Evolutionary conservation across 2,329 filamentous ascomycete species (phyloP), one percentile per base, ranked within the genome.

Genomic region (Amauroascus verrucosus): DNA sequence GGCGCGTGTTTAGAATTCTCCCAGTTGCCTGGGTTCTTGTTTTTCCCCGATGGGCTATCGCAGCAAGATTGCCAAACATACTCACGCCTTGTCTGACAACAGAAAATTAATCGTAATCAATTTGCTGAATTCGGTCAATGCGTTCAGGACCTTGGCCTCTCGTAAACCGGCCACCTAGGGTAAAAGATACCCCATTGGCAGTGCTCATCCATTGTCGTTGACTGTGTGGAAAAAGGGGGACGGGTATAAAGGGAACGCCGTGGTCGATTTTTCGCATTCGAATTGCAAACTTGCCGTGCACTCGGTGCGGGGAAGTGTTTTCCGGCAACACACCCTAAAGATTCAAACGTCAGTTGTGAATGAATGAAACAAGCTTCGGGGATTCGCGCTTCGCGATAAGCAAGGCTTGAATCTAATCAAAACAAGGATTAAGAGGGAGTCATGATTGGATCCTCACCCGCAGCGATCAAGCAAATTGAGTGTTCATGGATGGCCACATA

Each of bases 11-110:
- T 38, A 33, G 18, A 14, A 24, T 38, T 28, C 4, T 14, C 40
- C 47, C 47, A 20, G 22, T 40, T 14, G 14, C 11, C 33, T 49
- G 47, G 47, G 47, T 40, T n/a, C n/a, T n/a, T n/a, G n/a, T n/a
- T n/a, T n/a, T n/a, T n/a, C n/a, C n/a, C n/a, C n/a, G n/a, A n/a
- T n/a, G n/a, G n/a, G n/a, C n/a, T 22, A 7, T 38, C 2, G 6
- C 28, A 47, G 28, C 28, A 11, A 30, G 16, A 22, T 20, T 14
- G 16, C 18, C 14, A 20, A 14, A 4, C 11, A 22, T 18, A 24
- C 13, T 14, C 1, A 9, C 3, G 28, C 3, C 28, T 4, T 35
- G 14, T 44, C 24, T 7, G 30, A 5, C 2, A 26, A 26, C 40
- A 24, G 14, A 26, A 40, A 20, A 20, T 40, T 37, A 16, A 11